Percentiles rank a stretch among this genome's conserved stretches.
These are phyloP conservation scores for Dactylonectria macrodidyma DNA, from an alignment of 2,329 filamentous ascomycete genomes.

Conservation along the genomic window DNA sequence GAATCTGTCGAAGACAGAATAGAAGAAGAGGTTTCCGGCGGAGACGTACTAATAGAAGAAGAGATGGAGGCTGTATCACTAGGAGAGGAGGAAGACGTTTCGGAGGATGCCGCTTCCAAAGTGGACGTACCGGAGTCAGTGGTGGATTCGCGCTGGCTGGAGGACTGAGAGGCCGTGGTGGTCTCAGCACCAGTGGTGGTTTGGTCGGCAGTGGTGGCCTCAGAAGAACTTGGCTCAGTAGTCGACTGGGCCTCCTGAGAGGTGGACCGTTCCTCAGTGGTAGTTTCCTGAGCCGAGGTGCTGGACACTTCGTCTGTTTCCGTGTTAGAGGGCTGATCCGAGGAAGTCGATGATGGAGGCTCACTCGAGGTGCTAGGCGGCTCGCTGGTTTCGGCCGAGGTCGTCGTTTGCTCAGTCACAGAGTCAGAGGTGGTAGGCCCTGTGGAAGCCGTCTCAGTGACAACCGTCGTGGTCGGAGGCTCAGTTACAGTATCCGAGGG, in stretches of 20 bases:
- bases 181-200: neutral
- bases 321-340: slow-evolving; percentile 44
- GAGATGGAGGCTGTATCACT: slow-evolving; percentile 49
- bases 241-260: slow-evolving; percentile 8
- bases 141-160: slow-evolving; percentile 42
- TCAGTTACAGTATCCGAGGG: neutral
- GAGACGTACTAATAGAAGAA: slow-evolving; percentile 54
- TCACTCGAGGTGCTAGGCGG: slow-evolving; percentile 38
- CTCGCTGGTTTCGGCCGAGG: slow-evolving; percentile 7
- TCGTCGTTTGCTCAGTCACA: slow-evolving; percentile 6
- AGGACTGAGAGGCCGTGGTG: slow-evolving; percentile 40
- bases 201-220: neutral
- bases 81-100: slow-evolving; percentile 46
- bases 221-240: slow-evolving; percentile 15
- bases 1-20: slow-evolving; percentile 38
- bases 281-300: slow-evolving; percentile 25
- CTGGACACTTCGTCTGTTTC: slow-evolving; percentile 39
- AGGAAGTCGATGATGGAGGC: slow-evolving; percentile 41
- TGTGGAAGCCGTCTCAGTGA: neutral
- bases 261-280: slow-evolving; percentile 6
- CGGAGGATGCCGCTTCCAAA: slow-evolving; percentile 45
- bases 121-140: slow-evolving; percentile 51
- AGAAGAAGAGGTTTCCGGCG: slow-evolving; percentile 43
- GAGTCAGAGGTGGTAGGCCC: neutral
- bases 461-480: slow-evolving; percentile 3